phyloP scores from a whole-genome alignment of 202 grass and related monocot species.

The Zoysia matrella region DNA sequence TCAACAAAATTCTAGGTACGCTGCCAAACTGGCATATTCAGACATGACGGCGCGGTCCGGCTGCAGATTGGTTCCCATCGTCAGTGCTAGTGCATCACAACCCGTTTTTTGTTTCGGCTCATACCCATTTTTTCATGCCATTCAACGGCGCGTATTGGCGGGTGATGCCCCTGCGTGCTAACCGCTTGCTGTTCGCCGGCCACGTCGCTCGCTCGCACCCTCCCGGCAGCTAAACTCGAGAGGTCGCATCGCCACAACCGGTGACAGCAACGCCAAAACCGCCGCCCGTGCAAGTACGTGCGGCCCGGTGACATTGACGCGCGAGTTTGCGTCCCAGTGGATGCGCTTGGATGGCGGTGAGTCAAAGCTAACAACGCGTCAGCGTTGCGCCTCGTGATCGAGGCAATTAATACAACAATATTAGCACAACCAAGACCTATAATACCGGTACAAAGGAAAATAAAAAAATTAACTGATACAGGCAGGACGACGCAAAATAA shows the following conservation, averaged over 20 bases:
- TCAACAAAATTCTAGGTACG: no score
- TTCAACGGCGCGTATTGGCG: slow-evolving; percentile 21
- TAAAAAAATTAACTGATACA: not conserved
- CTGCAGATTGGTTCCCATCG: not conserved
- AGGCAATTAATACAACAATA: no score
- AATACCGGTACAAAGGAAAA: no score
- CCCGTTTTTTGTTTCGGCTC: not conserved
- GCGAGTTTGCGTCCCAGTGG: not conserved
- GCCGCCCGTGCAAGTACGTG: not conserved
- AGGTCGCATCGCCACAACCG: not conserved
- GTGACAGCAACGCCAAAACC: not conserved
- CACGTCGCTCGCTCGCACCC: not conserved
- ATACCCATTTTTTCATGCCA: slow-evolving; percentile 31
- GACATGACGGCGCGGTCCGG: not conserved
- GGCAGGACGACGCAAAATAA: no score
- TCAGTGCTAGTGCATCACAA: not conserved
- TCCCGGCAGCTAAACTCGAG: not conserved
- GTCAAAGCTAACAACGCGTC: no score
- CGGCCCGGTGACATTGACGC: not conserved
- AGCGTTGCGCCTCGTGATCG: no score
- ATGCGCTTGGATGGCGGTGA: no score
- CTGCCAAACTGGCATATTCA: not conserved
- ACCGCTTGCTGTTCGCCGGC: not conserved
- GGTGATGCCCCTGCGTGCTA: not conserved
- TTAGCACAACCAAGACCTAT: no score